phyloP scores from a whole-genome alignment of 2,329 filamentous ascomycete species.

The Penicillium capsulatum region DNA sequence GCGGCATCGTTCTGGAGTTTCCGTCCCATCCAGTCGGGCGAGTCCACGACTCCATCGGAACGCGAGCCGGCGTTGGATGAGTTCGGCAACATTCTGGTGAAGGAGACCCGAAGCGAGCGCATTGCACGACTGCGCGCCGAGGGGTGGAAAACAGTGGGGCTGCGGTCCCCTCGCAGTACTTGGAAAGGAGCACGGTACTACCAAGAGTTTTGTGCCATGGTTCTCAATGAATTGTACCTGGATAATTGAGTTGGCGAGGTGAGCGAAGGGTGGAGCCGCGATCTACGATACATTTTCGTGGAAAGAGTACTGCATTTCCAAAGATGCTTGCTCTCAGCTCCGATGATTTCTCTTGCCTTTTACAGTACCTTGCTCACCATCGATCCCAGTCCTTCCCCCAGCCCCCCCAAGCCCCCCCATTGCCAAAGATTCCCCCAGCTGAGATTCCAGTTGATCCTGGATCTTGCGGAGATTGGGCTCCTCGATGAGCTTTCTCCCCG shows the following conservation, averaged over 20 bases:
- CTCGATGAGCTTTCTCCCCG: constrained; percentile 23
- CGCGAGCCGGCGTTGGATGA: constrained; percentile 8
- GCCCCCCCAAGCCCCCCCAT: constrained; percentile 20
- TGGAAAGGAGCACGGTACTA: constrained; percentile 41
- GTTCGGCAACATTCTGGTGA: constrained; percentile 17
- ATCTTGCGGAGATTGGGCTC: constrained; percentile 26
- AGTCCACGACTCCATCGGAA: constrained; percentile 4
- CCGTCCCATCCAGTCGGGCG: constrained; percentile 18
- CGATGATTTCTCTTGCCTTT: constrained; percentile 3
- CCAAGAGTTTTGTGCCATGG: constrained; percentile 32
- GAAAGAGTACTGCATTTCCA: too few species aligned
- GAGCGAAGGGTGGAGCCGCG: not conserved
- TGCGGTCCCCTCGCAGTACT: constrained; percentile 27
- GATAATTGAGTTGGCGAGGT: constrained; percentile 7
- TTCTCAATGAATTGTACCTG: constrained; percentile 36
- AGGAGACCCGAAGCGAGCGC: constrained; percentile 34
- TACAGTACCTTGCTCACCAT: constrained; percentile 20
- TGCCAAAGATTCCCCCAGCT: constrained; percentile 23
- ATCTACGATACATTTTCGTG: not conserved
- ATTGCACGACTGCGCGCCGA: constrained; percentile 34
- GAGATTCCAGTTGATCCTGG: constrained; percentile 21
- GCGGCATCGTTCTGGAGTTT: constrained; percentile 42
- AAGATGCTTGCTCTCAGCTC: too few species aligned
- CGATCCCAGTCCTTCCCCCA: constrained; percentile 20
- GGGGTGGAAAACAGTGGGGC: constrained; percentile 38